Conservation (phyloP, 768 basidiomycete genomes). For the Naematelia encephala region DNA sequence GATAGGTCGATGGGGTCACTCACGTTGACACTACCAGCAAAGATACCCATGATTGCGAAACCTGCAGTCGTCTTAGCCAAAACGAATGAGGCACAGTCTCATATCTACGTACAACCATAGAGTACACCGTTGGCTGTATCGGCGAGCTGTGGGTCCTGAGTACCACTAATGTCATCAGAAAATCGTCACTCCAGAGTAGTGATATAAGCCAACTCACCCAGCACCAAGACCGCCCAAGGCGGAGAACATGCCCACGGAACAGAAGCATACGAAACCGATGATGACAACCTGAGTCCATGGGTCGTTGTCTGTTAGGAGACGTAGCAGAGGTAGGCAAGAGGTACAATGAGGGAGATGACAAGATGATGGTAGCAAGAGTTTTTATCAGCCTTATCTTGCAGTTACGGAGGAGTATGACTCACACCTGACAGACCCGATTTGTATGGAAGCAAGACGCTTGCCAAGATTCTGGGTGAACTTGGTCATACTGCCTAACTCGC, state of each 20-base stretch:
- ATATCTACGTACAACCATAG: slow-evolving; percentile 43
- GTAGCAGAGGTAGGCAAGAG: neutral
- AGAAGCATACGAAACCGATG: slow-evolving; percentile 37
- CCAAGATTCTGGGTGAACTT: neutral
- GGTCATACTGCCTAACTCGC: neutral
- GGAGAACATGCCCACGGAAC: slow-evolving; percentile 36
- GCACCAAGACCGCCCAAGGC: slow-evolving; percentile 21
- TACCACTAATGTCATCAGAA: slow-evolving; percentile 53
- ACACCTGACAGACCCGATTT: slow-evolving; percentile 27
- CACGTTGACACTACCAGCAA: slow-evolving; percentile 52
- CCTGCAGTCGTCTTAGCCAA: neutral
- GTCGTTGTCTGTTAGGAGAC: slow-evolving; percentile 22
- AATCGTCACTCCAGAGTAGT: neutral
- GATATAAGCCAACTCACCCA: slow-evolving; percentile 42
- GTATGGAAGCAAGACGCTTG: slow-evolving; percentile 20
- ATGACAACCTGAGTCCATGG: slow-evolving; percentile 30
- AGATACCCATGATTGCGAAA: slow-evolving; percentile 54
- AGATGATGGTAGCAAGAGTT: neutral
- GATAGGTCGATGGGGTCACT: slow-evolving; percentile 3
- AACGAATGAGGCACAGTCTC: neutral
- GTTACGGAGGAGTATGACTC: slow-evolving; percentile 2
- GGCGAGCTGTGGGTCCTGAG: slow-evolving; percentile 52
- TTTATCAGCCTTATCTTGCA: neutral
- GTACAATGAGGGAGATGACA: neutral
- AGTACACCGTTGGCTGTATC: slow-evolving; percentile 54